Conservation (phyloP, 176 grass and related monocot genomes). For the Pontederia crassipes region DNA sequence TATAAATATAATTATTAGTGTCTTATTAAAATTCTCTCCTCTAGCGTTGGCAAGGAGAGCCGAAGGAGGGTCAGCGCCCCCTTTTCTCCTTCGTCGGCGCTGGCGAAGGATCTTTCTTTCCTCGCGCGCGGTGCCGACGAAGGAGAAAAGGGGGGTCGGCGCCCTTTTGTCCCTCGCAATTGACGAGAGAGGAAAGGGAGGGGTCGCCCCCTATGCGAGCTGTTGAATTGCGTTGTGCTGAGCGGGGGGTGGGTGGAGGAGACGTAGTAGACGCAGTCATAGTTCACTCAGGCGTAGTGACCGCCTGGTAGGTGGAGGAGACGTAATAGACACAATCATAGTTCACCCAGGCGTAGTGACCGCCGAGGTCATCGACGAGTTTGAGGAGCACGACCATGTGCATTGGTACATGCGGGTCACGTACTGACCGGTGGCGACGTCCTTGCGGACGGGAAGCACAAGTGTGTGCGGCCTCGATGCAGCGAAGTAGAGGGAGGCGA, state of each 20-base stretch:
- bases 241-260: slow-evolving; percentile 60
- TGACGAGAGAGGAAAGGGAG: too few species aligned
- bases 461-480: slow-evolving; percentile 26
- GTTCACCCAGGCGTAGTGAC: slow-evolving; percentile 49
- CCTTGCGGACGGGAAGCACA: slow-evolving; percentile 38
- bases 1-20: too few species aligned
- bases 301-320: slow-evolving; percentile 56
- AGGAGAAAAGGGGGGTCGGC: too few species aligned
- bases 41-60: too few species aligned
- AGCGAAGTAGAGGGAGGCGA: slow-evolving; percentile 10
- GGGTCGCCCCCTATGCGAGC: too few species aligned
- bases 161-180: too few species aligned
- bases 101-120: too few species aligned
- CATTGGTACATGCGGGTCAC: slow-evolving; percentile 36
- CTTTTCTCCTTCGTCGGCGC: too few species aligned
- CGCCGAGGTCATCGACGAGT: slow-evolving; percentile 45
- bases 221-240: too few species aligned
- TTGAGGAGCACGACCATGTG: slow-evolving; percentile 29
- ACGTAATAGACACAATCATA: slow-evolving; percentile 43
- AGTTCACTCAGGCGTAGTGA: slow-evolving; percentile 71
- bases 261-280: slow-evolving; percentile 35
- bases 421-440: slow-evolving; percentile 46
- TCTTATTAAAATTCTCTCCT: too few species aligned
- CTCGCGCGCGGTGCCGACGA: too few species aligned
- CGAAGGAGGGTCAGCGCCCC: too few species aligned